A percentile compares a stretch with the other conserved stretches of the same genome.
Evolutionary conservation across 2,329 filamentous ascomycete species (phyloP).

Genomic region (Botrytis pseudocinerea): DNA sequence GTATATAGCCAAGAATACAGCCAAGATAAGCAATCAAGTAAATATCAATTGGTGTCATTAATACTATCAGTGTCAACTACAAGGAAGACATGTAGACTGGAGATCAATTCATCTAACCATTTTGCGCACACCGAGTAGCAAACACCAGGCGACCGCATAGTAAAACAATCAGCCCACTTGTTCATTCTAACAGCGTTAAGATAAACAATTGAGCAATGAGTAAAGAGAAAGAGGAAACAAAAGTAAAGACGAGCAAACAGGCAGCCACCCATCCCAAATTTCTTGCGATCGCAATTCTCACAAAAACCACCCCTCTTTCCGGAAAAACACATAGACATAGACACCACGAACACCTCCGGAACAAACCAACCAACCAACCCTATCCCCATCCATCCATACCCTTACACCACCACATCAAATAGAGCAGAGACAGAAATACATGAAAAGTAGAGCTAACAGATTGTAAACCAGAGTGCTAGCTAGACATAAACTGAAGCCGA

Average conservation of each 20-base stretch:
- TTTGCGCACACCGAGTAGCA: neutral
- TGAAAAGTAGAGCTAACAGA: neutral
- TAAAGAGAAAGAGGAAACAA: neutral
- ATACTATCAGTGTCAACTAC: neutral
- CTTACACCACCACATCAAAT: neutral
- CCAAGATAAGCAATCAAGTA: neutral
- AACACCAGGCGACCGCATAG: neutral
- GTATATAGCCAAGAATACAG: neutral
- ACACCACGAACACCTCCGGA: constrained; percentile 6
- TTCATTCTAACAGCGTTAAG: neutral
- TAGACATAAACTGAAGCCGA: neutral
- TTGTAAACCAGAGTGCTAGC: neutral
- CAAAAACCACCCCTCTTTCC: constrained; percentile 3
- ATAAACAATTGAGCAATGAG: neutral
- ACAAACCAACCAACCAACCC: neutral
- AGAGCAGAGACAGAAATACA: neutral
- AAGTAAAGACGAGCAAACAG: constrained; percentile 1
- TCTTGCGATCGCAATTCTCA: constrained; percentile 15
- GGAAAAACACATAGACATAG: neutral
- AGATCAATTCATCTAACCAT: constrained; percentile 3
- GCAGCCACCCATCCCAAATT: neutral
- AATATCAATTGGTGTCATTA: neutral
- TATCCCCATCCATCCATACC: neutral
- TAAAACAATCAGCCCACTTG: neutral
- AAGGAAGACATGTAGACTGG: neutral